phyloP scores from a whole-genome alignment of 75 land plant genomes.

The Pinus tabuliformis region DNA sequence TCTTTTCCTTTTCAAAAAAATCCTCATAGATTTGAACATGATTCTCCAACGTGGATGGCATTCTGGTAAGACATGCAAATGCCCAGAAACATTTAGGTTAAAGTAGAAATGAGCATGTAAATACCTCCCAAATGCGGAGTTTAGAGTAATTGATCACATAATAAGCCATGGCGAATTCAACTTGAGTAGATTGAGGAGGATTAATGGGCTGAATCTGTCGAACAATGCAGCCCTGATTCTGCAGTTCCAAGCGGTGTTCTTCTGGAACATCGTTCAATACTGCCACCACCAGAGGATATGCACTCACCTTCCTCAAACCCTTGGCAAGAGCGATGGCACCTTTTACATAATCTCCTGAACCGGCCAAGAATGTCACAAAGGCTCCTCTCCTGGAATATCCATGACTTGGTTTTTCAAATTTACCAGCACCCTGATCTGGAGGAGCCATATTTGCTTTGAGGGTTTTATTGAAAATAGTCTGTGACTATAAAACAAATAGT shows the following conservation, averaged over 20 bases:
- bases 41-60: no score
- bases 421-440: no score
- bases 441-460: no score
- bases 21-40: no score
- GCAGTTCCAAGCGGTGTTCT: slow-evolving; percentile 31
- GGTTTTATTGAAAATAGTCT: no score
- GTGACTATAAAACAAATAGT: no score
- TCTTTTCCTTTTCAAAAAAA: no score
- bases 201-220: slow-evolving; percentile 37
- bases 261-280: slow-evolving; percentile 50
- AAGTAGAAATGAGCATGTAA: no score
- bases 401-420: no score
- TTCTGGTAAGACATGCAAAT: no score
- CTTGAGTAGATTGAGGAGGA: slow-evolving; percentile 25
- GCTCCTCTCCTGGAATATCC: background rate
- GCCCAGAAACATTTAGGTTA: no score
- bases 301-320: slow-evolving; percentile 37
- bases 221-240: slow-evolving; percentile 41
- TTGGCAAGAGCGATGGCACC: slow-evolving; percentile 43
- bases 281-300: slow-evolving; percentile 43
- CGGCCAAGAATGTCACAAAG: background rate
- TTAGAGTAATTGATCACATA: slow-evolving; percentile 63
- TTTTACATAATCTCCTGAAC: background rate
- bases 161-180: slow-evolving; percentile 18
- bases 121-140: slow-evolving; percentile 60